Conservation (phyloP, 116 monocot genomes). For the Trichopus zeylanicus region DNA sequence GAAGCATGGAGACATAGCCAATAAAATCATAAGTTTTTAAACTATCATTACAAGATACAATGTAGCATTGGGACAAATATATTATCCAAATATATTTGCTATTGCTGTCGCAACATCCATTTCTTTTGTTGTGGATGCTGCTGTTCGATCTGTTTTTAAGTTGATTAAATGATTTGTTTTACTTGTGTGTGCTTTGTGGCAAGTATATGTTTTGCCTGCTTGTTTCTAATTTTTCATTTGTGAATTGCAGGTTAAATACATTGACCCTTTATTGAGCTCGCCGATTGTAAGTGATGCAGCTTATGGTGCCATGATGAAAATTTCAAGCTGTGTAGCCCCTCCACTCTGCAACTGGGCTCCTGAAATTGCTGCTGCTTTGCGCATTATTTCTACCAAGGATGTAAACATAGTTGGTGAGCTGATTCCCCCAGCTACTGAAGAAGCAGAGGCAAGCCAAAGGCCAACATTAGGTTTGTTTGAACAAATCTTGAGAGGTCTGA, state of each 20-base stretch:
- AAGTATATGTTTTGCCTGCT: neutral
- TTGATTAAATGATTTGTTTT: too few species aligned
- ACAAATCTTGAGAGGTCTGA: constrained; percentile 50
- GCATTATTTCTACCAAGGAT: constrained; percentile 52
- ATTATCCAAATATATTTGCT: too few species aligned
- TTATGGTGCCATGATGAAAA: constrained; percentile 63
- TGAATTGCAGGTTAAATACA: constrained; percentile 68
- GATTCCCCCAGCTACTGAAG: constrained; percentile 21
- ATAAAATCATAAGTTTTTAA: too few species aligned
- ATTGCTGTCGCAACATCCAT: too few species aligned
- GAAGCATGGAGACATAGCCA: too few species aligned
- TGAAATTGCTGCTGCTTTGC: constrained; percentile 83
- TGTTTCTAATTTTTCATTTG: constrained; percentile 1
- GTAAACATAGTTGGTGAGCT: constrained; percentile 28
- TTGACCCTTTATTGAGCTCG: constrained; percentile 72
- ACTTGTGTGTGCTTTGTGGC: neutral
- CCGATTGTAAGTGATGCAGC: constrained; percentile 78
- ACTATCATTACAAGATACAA: too few species aligned
- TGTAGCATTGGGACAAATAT: too few species aligned
- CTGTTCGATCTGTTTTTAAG: too few species aligned
- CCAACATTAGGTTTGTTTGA: constrained; percentile 55
- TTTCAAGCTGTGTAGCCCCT: constrained; percentile 78
- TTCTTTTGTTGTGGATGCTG: too few species aligned
- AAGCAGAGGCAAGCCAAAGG: constrained; percentile 34
- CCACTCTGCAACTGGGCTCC: constrained; percentile 76